Evolutionary conservation across 2,329 filamentous ascomycete species (phyloP), one percentile per base, ranked within the genome.

Genomic region (Talaromyces atroroseus): DNA sequence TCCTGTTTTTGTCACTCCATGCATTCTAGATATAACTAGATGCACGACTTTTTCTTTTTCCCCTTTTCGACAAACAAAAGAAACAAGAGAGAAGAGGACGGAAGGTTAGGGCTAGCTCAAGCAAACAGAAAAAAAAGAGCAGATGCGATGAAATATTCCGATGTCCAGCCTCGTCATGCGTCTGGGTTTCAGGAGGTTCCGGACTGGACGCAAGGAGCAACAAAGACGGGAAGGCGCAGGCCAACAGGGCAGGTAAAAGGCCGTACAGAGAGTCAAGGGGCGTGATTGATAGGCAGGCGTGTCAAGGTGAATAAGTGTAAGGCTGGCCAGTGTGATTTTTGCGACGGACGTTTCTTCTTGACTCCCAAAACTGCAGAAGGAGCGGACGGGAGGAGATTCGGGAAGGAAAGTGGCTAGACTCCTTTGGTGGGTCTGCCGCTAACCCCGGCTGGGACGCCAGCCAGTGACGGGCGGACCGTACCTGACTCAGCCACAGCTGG

Each of bases 1-100:
- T 48, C 21, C n/a, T 34, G 18, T 34, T 10, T 34, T 48, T 7
- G 26, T 49, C 52, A 54, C 36, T 49, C 52, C 45, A 54, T 54
- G 52, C 48, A 54, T 54, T 34, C 52, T 12, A 21, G 40, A 44
- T 23, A 21, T 48, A 20, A 32, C 29, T 34, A 29, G 44, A 40
- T n/a, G 10, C 21, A 18, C 42, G 21, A 45, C 52, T 29, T 21
- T 8, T 8, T 29, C 26, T 36, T 12, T 36, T 36, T 36, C 8
- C 14, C 14, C 40, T 7, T 7, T 42, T 42, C 38, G 38, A 20
- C 38, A 18, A 42, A 42, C 8, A 38, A 38, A 38, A 18, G 32
- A 10, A 12, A 34, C 5, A 18, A 8, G n/a, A 18, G 12, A 2
- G 23, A n/a, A 11, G 14, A 32, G 16, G 10, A 16, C 14, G 34